These are phyloP conservation scores for Friedmanniomyces endolithicus DNA, from an alignment of 495 filamentous ascomycete genomes.

Conservation along the genomic window DNA sequence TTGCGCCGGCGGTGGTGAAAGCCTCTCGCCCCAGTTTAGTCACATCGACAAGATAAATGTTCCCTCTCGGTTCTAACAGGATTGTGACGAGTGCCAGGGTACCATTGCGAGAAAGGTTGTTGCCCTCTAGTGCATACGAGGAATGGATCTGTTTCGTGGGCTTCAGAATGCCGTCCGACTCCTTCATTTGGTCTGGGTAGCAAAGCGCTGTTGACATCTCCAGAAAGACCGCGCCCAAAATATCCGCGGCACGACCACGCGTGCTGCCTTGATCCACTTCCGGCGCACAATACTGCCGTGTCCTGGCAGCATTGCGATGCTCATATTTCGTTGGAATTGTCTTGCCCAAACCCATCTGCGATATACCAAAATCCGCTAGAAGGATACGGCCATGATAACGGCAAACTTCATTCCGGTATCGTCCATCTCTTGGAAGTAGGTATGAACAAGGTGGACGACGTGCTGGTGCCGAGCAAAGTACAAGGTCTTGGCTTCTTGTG, in stretches of 20 bases:
- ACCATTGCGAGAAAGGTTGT: not conserved
- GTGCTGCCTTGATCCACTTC: not conserved
- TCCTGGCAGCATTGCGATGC: not conserved
- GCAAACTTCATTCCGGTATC: not conserved
- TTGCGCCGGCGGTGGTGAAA: not conserved
- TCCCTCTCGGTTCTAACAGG: not conserved
- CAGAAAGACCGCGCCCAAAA: not conserved
- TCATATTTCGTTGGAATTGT: not conserved
- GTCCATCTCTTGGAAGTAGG: not conserved
- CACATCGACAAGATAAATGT: not conserved
- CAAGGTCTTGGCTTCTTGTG: not conserved
- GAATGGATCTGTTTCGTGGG: not conserved
- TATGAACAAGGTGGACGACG: not conserved
- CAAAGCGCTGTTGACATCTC: not conserved
- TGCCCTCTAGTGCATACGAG: not conserved
- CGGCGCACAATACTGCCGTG: not conserved
- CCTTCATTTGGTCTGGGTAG: not conserved
- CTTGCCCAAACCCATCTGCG: not conserved
- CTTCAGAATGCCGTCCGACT: not conserved
- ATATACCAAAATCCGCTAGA: not conserved
- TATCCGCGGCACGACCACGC: not conserved
- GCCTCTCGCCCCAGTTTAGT: not conserved
- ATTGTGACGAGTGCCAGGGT: slow-evolving; percentile 2
- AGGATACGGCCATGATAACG: not conserved
- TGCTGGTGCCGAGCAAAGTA: not conserved